Conservation (phyloP, 75 land plant genomes). For the Sequoiadendron giganteum region DNA sequence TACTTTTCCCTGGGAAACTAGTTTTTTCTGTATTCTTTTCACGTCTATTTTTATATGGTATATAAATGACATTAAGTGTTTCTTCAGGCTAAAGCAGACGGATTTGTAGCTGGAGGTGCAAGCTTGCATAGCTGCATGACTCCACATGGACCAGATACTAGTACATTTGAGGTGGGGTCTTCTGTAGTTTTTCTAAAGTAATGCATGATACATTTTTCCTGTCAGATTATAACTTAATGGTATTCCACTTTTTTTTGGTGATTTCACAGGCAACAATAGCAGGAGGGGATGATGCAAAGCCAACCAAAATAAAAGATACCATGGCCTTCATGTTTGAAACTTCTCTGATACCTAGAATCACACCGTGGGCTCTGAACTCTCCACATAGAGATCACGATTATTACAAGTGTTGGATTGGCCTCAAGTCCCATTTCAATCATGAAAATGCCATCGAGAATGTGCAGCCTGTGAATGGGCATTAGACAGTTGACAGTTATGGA, state of each 20-base stretch:
- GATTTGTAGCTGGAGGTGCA: conserved; percentile 91
- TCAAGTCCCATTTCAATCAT: conserved; percentile 67
- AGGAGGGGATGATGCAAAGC: conserved; percentile 38
- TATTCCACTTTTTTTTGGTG: background rate
- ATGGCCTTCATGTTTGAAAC: conserved; percentile 99
- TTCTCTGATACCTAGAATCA: conserved; percentile 73
- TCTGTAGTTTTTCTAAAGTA: conserved; percentile 1
- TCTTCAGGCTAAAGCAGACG: conserved; percentile 91
- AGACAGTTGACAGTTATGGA: background rate
- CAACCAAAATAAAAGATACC: conserved; percentile 49
- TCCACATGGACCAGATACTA: conserved; percentile 97
- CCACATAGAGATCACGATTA: conserved; percentile 77
- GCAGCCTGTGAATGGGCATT: background rate
- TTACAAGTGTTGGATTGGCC: conserved; percentile 91
- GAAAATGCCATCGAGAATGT: conserved; percentile 11
- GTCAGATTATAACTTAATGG: background rate
- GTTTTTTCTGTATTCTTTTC: background rate
- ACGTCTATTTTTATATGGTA: background rate
- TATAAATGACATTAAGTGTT: background rate
- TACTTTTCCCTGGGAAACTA: background rate
- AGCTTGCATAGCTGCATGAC: conserved; percentile 99
- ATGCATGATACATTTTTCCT: background rate
- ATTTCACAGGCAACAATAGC: conserved; percentile 42
- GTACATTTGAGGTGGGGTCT: conserved; percentile 62
- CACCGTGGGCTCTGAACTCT: conserved; percentile 81